Base-by-base conservation (phyloP, 352 stramenopile genomes). In the Phytophthora capsici region DNA sequence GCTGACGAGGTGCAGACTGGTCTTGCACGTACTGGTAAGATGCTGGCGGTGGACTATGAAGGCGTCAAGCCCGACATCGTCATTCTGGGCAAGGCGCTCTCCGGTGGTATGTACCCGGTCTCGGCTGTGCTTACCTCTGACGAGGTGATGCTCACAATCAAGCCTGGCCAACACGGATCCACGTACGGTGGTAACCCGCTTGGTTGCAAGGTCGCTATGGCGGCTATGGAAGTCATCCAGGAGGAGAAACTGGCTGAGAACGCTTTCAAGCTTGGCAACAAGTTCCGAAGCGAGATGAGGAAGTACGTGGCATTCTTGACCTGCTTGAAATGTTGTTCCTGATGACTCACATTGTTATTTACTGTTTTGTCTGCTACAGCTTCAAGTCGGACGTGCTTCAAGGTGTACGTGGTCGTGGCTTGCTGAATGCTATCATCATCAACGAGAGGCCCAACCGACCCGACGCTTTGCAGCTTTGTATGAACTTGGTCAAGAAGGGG, bases 341-440 rank as follows among this genome's bases (percentile, higher is more conserved):
- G 36, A 38, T 53, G 7, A 52, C 47, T 66, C 38, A 71, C 44
- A 17, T 8, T 45, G 8, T 37, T 44, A 56, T 32, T 0, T 63
- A 8, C 12, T 66, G n/a, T 4, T 16, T 30, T 66, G 45, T 43
- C 30, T 36, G 22, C 19, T n/a, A 28, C 17, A 79, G 71, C 46
- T 78, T 94, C 64, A 72, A 93, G 40, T 89, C 84, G 45, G 78
- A 57, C 38, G 70, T 94, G 30, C 67, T 97, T 34, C 57, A 83
- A 49, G 70, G 69, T 10, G 96, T 99, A 53, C 91, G 98, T 23
- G 98, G 98, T 50, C 92, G 95, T 32, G 98, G 98, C 13, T 75
- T 99, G 48, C 72, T 99, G 28, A 99, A 99, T 67, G 98, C 98
- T 14, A 98, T 99, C 61, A 93, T 99, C 28, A 98, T 99, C 76